These are phyloP conservation scores for Pseudisothecium myosuroides DNA, from an alignment of 225 moss, liverwort and hornwort species.

Conservation along the genomic window DNA sequence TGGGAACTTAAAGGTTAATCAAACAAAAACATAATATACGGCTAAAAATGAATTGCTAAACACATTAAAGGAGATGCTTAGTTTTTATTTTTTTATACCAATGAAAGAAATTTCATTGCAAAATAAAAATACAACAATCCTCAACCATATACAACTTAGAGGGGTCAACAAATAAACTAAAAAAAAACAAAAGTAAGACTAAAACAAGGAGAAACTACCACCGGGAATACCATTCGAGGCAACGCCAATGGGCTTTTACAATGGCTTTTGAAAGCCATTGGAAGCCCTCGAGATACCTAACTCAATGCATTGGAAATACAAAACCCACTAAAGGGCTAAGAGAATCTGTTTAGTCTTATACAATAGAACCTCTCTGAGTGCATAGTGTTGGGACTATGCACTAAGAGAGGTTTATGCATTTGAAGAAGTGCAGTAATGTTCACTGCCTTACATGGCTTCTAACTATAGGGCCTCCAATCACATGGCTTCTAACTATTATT, in stretches of 20 bases:
- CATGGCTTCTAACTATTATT: no score
- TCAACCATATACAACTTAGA: not conserved
- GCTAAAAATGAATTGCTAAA: not conserved
- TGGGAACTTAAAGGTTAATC: no score
- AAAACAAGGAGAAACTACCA: not conserved
- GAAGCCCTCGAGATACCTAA: not conserved
- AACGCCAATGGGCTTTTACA: accelerated
- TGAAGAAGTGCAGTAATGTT: no score
- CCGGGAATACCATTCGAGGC: accelerated
- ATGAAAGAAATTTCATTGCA: not conserved
- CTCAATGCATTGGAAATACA: not conserved
- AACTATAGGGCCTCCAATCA: no score
- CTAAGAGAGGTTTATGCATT: no score
- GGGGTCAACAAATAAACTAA: not conserved
- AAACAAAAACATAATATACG: not conserved
- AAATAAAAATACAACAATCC: not conserved
- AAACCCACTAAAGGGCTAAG: not conserved
- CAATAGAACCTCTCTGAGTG: no score
- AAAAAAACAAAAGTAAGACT: not conserved
- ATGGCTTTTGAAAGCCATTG: not conserved
- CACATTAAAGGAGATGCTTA: no score
- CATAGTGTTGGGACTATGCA: no score
- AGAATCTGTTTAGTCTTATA: not conserved
- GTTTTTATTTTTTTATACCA: not conserved
- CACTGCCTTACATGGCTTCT: no score